Conservation (phyloP, 2,329 filamentous ascomycete genomes). For the Curvularia sp. region DNA sequence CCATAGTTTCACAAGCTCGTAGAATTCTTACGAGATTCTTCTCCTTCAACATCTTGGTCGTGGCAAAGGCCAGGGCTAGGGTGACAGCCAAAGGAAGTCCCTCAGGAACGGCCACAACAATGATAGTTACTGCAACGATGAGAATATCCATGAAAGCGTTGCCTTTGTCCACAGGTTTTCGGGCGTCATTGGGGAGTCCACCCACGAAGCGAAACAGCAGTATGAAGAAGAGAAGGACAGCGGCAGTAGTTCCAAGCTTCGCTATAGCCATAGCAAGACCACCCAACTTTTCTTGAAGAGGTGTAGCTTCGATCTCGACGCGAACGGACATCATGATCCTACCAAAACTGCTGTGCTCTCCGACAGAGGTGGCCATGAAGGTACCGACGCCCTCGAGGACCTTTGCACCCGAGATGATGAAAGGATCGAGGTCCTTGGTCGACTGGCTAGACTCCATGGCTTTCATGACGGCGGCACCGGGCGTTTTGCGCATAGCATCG, state of each 20-base stretch:
- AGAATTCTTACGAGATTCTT: constrained; percentile 47
- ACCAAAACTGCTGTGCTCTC: constrained; percentile 62
- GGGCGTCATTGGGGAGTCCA: constrained; percentile 36
- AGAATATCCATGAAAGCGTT: constrained; percentile 51
- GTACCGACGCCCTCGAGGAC: constrained; percentile 61
- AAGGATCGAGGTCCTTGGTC: constrained; percentile 66
- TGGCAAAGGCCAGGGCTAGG: constrained; percentile 47
- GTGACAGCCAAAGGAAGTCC: constrained; percentile 49
- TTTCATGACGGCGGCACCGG: constrained; percentile 65
- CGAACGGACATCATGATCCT: constrained; percentile 64
- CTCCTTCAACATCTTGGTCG: constrained; percentile 45
- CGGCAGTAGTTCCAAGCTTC: constrained; percentile 56
- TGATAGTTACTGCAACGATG: constrained; percentile 53
- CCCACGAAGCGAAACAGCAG: constrained; percentile 50
- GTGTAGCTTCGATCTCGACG: constrained; percentile 61
- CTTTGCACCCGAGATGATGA: constrained; percentile 66
- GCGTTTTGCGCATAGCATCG: constrained; percentile 71
- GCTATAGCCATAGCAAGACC: constrained; percentile 60
- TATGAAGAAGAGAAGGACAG: constrained; percentile 49
- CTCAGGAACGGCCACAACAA: constrained; percentile 53
- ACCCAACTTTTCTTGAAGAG: constrained; percentile 62
- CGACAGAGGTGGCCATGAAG: constrained; percentile 62
- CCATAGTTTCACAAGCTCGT: constrained; percentile 47
- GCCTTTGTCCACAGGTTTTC: constrained; percentile 40
- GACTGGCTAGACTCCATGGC: constrained; percentile 60